These are phyloP conservation scores for Tetradesmus obliquus DNA, from an alignment of 139 green algal genomes.

Conservation along the genomic window DNA sequence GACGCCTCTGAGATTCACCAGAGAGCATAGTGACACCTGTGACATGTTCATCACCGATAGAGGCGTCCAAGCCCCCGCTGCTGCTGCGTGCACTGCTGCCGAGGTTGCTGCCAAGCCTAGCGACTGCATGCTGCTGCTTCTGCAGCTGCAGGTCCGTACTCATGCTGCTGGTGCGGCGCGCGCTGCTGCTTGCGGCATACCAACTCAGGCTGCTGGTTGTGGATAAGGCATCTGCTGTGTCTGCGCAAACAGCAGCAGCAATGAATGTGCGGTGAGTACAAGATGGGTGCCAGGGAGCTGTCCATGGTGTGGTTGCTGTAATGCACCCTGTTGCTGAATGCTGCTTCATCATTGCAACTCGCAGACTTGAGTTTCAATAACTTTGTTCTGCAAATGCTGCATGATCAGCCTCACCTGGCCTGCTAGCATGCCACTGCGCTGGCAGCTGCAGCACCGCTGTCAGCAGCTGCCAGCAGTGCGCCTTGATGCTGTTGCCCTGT, in stretches of 20 bases:
- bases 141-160: not conserved
- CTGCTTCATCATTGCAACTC: no score
- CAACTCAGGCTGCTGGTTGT: not conserved
- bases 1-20: not conserved
- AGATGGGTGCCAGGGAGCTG: no score
- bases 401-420: not conserved
- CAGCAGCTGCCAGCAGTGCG: conserved; percentile 36
- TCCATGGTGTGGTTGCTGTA: no score
- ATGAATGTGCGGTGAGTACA: no score
- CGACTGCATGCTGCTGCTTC: not conserved
- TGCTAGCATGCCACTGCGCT: not conserved
- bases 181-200: not conserved
- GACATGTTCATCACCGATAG: not conserved
- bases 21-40: not conserved
- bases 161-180: not conserved
- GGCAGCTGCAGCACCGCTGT: conserved; percentile 21
- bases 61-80: not conserved
- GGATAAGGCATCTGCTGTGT: not conserved
- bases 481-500: not conserved
- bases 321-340: no score
- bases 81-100: not conserved
- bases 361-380: no score
- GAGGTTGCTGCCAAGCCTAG: not conserved
- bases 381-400: no score
- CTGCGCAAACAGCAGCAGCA: not conserved